Evolutionary conservation across 2,329 filamentous ascomycete species (phyloP).

Genomic region (Fusarium sp.): DNA sequence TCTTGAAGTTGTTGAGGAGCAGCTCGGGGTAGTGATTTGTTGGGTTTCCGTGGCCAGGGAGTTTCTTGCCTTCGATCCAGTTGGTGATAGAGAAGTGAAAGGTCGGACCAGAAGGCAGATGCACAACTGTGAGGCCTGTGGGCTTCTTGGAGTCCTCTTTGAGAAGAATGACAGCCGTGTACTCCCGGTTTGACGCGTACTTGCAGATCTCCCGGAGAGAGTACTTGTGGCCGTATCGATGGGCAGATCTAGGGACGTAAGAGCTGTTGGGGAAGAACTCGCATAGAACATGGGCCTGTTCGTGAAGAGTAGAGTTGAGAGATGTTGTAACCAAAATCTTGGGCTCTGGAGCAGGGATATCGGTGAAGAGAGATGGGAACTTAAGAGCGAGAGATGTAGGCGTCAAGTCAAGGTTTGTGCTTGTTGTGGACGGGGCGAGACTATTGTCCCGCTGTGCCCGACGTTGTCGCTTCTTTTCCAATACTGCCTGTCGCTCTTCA

Average conservation of each 20-base stretch:
- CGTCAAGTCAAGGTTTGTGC: constrained; percentile 74
- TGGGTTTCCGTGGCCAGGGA: constrained; percentile 89
- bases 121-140: constrained; percentile 84
- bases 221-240: constrained; percentile 90
- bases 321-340: constrained; percentile 95
- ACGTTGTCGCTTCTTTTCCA: constrained; percentile 61
- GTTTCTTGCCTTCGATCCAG: constrained; percentile 88
- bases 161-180: constrained; percentile 85
- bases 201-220: constrained; percentile 89
- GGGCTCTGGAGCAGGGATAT: constrained; percentile 71
- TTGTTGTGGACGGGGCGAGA: constrained; percentile 70
- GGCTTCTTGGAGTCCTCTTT: constrained; percentile 92
- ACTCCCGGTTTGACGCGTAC: constrained; percentile 85
- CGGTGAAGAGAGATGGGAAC: constrained; percentile 73
- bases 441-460: constrained; percentile 64
- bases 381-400: constrained; percentile 71
- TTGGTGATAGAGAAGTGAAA: constrained; percentile 94
- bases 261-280: constrained; percentile 86
- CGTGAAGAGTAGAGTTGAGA: constrained; percentile 88
- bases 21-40: constrained; percentile 93
- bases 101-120: constrained; percentile 86
- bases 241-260: constrained; percentile 88
- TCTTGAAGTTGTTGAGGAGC: constrained; percentile 93
- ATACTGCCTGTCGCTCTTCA: constrained; percentile 59
- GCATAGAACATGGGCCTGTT: constrained; percentile 82